Evolutionary conservation across 2,329 filamentous ascomycete genomes (phyloP).

Genomic region (Colletotrichum orbiculare): DNA sequence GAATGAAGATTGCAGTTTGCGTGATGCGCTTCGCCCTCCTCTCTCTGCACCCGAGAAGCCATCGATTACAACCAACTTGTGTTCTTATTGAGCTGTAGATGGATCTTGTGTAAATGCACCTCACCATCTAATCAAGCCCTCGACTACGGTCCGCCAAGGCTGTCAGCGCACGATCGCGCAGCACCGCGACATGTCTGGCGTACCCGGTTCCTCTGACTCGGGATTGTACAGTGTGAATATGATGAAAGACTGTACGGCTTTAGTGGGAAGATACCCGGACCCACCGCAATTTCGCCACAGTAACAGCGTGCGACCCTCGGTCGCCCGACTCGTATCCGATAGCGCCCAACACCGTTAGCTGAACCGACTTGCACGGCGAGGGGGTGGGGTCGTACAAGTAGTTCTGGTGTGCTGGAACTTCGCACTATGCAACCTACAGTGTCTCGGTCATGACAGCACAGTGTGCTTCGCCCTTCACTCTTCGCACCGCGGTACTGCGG

Average conservation of each 20-base stretch:
- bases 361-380: neutral
- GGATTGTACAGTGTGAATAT: conserved; percentile 4
- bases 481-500: neutral
- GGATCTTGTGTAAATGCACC: too few species aligned
- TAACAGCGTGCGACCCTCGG: neutral
- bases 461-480: conserved; percentile 15
- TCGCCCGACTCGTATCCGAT: conserved; percentile 13
- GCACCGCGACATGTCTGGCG: conserved; percentile 9
- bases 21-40: neutral
- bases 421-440: conserved; percentile 10
- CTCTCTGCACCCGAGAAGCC: too few species aligned
- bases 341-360: conserved; percentile 20
- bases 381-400: neutral
- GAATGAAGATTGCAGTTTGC: conserved; percentile 6
- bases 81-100: too few species aligned
- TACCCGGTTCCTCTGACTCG: conserved; percentile 24
- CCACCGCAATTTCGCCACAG: neutral
- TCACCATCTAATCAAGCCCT: too few species aligned
- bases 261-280: conserved; percentile 4
- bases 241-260: neutral
- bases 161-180: conserved; percentile 30
- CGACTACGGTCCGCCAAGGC: conserved; percentile 28
- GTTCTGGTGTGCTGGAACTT: neutral
- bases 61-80: too few species aligned
- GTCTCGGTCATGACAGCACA: neutral